Conservation (phyloP, 257 asterid species). For the Jasminum sambac region DNA sequence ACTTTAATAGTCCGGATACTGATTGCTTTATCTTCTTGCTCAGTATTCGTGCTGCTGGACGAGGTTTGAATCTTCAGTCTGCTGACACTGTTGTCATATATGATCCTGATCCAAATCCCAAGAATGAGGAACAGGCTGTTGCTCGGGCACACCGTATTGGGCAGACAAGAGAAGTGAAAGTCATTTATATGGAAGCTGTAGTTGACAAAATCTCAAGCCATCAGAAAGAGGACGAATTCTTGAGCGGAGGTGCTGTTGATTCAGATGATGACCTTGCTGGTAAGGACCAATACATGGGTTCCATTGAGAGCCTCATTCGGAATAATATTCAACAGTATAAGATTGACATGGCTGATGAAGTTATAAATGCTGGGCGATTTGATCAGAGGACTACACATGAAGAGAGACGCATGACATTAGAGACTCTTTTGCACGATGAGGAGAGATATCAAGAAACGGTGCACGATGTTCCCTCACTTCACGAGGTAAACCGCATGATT, state of each 20-base stretch:
- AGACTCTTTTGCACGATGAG: constrained; percentile 91
- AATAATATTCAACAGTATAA: constrained; percentile 96
- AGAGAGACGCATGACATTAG: constrained; percentile 93
- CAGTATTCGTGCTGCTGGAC: constrained; percentile 99
- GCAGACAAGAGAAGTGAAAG: constrained; percentile 98
- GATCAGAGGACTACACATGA: constrained; percentile 99
- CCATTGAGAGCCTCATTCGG: constrained; percentile 96
- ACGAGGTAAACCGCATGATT: constrained; percentile 97
- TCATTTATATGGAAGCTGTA: constrained; percentile 97
- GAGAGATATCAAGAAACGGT: constrained; percentile 96
- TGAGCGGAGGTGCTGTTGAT: constrained; percentile 71
- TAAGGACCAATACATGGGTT: constrained; percentile 90
- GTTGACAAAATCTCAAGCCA: constrained; percentile 85
- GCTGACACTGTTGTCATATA: constrained; percentile 98
- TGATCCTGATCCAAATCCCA: constrained; percentile 99
- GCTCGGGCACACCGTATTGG: constrained; percentile 99
- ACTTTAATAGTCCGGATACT: constrained; percentile 81
- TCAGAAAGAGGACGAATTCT: constrained; percentile 94
- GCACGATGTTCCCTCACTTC: constrained; percentile 96
- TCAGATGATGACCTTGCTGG: constrained; percentile 98
- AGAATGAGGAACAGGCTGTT: constrained; percentile 99
- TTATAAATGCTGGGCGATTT: constrained; percentile 97
- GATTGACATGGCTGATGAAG: constrained; percentile 99
- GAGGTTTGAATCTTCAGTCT: constrained; percentile 95
- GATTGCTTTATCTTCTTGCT: constrained; percentile 97